Percentiles rank a stretch among this genome's conserved stretches.
Conservation (phyloP, 257 asterid species). For the Fraxinus pennsylvanica region DNA sequence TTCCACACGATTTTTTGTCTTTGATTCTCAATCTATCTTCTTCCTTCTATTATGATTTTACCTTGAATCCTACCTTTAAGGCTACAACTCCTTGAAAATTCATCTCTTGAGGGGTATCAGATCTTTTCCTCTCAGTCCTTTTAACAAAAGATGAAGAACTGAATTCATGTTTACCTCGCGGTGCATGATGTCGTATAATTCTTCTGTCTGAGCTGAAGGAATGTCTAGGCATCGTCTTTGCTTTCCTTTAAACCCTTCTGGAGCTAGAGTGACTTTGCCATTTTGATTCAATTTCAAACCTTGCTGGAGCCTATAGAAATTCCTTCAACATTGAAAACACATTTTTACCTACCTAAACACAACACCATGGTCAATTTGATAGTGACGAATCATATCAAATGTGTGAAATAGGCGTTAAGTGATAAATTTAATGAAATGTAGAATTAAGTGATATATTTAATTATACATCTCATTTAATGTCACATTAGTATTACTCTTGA, state of each 20-base stretch:
- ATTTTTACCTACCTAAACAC: no score
- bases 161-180: conserved; percentile 23
- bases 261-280: conserved; percentile 66
- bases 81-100: conserved; percentile 28
- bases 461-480: no score
- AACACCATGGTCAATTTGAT: no score
- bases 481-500: no score
- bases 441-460: no score
- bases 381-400: no score
- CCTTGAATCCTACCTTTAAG: conserved; percentile 35
- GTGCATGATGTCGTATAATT: conserved; percentile 32
- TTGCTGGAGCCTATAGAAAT: not conserved
- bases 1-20: conserved; percentile 19
- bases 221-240: conserved; percentile 44
- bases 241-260: conserved; percentile 69
- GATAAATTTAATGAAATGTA: no score
- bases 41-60: conserved; percentile 26
- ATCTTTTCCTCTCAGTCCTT: conserved; percentile 49
- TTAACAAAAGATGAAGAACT: conserved; percentile 39
- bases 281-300: conserved; percentile 17
- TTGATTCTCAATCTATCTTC: conserved; percentile 20
- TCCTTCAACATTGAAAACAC: no score
- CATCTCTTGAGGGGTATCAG: conserved; percentile 21
- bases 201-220: conserved; percentile 43
- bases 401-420: no score